Percentiles rank a stretch among this genome's conserved stretches.
These are phyloP conservation scores for Lippia alba DNA, from an alignment of 305 asterid species.

Conservation along the genomic window DNA sequence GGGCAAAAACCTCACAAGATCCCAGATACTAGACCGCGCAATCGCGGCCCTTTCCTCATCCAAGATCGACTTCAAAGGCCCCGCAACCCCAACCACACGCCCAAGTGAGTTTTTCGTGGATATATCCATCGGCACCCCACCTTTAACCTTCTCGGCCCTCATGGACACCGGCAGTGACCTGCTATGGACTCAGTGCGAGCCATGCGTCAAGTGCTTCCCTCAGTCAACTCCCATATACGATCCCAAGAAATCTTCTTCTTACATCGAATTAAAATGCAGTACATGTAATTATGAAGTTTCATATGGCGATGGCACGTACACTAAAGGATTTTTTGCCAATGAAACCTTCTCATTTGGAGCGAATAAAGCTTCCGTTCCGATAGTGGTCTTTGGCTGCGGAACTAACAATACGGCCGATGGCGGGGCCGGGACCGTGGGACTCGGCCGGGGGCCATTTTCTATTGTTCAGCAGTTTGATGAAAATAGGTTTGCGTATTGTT, in stretches of 20 bases:
- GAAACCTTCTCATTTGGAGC: slow-evolving; percentile 53
- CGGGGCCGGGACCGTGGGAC: slow-evolving; percentile 61
- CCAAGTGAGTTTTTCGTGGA: slow-evolving; percentile 48
- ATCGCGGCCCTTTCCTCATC: too few species aligned
- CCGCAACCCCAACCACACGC: too few species aligned
- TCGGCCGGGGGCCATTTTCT: slow-evolving; percentile 61
- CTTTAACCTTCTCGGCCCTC: slow-evolving; percentile 45
- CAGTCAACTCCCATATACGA: slow-evolving; percentile 62
- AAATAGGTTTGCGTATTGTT: slow-evolving; percentile 59
- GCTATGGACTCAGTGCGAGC: slow-evolving; percentile 70
- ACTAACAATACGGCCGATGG: slow-evolving; percentile 49
- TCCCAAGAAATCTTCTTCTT: slow-evolving; percentile 57
- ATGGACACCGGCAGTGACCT: slow-evolving; percentile 70
- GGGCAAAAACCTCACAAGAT: too few species aligned
- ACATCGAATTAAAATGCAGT: slow-evolving; percentile 43
- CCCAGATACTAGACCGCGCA: too few species aligned
- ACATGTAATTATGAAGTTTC: slow-evolving; percentile 51
- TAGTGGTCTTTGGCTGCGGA: slow-evolving; percentile 64
- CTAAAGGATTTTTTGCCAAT: slow-evolving; percentile 49
- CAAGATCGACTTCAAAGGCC: too few species aligned
- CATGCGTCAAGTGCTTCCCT: slow-evolving; percentile 52
- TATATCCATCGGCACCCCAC: slow-evolving; percentile 60
- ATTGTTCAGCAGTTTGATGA: slow-evolving; percentile 59
- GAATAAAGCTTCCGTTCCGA: slow-evolving; percentile 38
- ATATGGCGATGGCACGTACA: slow-evolving; percentile 55